These are phyloP conservation scores for Gnomoniopsis smithogilvyi DNA, from an alignment of 2,329 filamentous ascomycete species.

Conservation along the genomic window DNA sequence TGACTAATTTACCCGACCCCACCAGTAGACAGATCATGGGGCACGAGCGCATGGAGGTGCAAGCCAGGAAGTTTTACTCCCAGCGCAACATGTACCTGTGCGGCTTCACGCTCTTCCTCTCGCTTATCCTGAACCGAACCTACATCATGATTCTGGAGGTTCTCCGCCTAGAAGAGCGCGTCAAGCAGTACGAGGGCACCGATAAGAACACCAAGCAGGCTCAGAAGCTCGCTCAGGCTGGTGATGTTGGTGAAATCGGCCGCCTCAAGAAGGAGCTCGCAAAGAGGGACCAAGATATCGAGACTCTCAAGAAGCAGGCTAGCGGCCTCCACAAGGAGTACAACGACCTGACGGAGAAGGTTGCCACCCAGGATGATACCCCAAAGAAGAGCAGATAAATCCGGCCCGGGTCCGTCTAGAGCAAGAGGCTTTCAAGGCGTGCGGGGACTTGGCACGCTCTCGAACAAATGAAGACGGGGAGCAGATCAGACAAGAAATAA, in stretches of 20 bases:
- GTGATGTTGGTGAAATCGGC: slow-evolving; percentile 72
- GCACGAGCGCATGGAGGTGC: slow-evolving; percentile 94
- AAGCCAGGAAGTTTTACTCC: slow-evolving; percentile 99
- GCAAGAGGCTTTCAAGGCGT: background rate
- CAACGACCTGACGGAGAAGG: slow-evolving; percentile 79
- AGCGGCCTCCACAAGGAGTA: slow-evolving; percentile 83
- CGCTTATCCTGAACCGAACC: slow-evolving; percentile 96
- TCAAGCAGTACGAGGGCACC: slow-evolving; percentile 75
- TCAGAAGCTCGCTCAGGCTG: slow-evolving; percentile 68
- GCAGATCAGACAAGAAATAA: background rate
- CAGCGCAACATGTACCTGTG: slow-evolving; percentile 99
- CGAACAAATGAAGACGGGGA: background rate
- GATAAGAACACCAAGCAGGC: slow-evolving; percentile 61
- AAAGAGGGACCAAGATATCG: slow-evolving; percentile 78
- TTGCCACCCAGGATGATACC: slow-evolving; percentile 54
- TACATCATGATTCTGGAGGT: slow-evolving; percentile 96
- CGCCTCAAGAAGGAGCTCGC: slow-evolving; percentile 68
- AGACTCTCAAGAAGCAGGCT: slow-evolving; percentile 89
- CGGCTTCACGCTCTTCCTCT: slow-evolving; percentile 98
- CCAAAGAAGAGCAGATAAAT: slow-evolving; percentile 57
- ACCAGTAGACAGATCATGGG: slow-evolving; percentile 65
- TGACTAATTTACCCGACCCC: slow-evolving; percentile 18
- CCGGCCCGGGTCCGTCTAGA: background rate
- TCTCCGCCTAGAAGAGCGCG: slow-evolving; percentile 85
- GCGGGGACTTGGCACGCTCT: background rate